phyloP scores from a whole-genome alignment of 306 rosid genomes.

The Adenanthera pavonina region DNA sequence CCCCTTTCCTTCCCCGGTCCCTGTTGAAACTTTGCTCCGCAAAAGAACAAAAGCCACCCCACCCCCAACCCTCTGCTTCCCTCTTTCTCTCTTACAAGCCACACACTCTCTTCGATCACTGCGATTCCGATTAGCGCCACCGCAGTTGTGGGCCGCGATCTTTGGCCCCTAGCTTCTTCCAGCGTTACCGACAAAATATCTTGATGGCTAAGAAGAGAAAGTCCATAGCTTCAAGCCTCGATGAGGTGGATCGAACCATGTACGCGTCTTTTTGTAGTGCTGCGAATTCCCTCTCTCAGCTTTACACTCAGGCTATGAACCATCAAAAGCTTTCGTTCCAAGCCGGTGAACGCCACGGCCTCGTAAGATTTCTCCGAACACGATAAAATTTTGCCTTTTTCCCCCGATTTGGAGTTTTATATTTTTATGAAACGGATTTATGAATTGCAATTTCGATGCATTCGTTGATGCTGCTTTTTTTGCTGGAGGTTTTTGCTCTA shows the following conservation, averaged over 20 bases:
- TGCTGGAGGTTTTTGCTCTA: not conserved
- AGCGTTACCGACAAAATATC: not conserved
- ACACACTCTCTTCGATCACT: not conserved
- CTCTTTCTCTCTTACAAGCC: not conserved
- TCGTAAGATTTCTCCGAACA: slow-evolving; percentile 33
- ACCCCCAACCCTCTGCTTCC: too few relatives aligned
- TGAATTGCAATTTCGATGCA: not conserved
- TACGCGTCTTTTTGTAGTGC: slow-evolving; percentile 55
- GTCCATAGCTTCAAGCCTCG: slow-evolving; percentile 52
- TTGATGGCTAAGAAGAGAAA: slow-evolving; percentile 61
- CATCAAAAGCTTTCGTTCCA: slow-evolving; percentile 63
- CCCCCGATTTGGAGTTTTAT: not conserved
- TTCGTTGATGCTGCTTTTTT: not conserved
- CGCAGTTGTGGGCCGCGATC: not conserved
- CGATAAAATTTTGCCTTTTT: not conserved
- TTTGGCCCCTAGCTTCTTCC: too few relatives aligned
- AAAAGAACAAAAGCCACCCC: slow-evolving; percentile 15
- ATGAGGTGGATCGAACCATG: slow-evolving; percentile 66
- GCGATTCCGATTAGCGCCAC: not conserved
- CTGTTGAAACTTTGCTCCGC: slow-evolving; percentile 12
- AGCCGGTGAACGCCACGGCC: slow-evolving; percentile 64
- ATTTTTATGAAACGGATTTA: not conserved
- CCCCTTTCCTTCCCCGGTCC: not conserved
- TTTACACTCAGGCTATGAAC: slow-evolving; percentile 58
- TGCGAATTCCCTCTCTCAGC: slow-evolving; percentile 60